These are phyloP conservation scores for Penicillium mononematosum DNA, from an alignment of 495 filamentous ascomycete species.

Conservation along the genomic window DNA sequence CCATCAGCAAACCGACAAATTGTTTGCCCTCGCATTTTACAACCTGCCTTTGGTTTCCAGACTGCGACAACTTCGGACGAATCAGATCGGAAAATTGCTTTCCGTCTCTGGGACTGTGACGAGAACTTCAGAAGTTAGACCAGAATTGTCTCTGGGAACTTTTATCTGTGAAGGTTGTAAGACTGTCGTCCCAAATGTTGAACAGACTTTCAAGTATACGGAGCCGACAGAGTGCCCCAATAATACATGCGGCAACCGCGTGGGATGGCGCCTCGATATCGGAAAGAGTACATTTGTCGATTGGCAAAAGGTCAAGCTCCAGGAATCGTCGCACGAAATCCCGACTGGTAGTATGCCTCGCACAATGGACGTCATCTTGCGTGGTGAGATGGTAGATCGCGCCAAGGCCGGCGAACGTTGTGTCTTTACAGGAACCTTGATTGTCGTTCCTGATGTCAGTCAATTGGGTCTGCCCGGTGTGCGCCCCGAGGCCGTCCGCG, in stretches of 20 bases:
- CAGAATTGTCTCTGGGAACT: conserved; percentile 87
- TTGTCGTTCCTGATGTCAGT: conserved; percentile 96
- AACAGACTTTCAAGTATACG: conserved; percentile 97
- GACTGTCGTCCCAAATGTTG: conserved; percentile 78
- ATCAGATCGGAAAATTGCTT: conserved; percentile 86
- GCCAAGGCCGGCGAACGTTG: conserved; percentile 98
- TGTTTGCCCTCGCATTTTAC: conserved; percentile 94
- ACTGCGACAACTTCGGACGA: conserved; percentile 82
- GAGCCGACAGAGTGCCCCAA: conserved; percentile 97
- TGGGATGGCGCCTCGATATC: conserved; percentile 92
- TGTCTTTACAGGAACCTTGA: conserved; percentile 93
- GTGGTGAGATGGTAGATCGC: conserved; percentile 95
- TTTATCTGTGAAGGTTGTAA: conserved; percentile 89
- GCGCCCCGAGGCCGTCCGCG: conserved; percentile 78
- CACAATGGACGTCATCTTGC: conserved; percentile 96
- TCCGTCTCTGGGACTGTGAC: conserved; percentile 97
- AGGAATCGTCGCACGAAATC: conserved; percentile 97
- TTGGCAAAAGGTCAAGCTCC: conserved; percentile 97
- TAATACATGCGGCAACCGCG: conserved; percentile 80
- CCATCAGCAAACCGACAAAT: conserved; percentile 95
- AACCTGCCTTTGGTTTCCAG: conserved; percentile 93
- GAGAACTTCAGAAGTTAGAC: conserved; percentile 92
- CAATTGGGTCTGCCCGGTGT: conserved; percentile 90
- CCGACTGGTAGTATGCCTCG: conserved; percentile 98
- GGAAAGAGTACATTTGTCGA: conserved; percentile 96